phyloP scores from a whole-genome alignment of 2,329 filamentous ascomycete genomes.

The Aspergillus felis region DNA sequence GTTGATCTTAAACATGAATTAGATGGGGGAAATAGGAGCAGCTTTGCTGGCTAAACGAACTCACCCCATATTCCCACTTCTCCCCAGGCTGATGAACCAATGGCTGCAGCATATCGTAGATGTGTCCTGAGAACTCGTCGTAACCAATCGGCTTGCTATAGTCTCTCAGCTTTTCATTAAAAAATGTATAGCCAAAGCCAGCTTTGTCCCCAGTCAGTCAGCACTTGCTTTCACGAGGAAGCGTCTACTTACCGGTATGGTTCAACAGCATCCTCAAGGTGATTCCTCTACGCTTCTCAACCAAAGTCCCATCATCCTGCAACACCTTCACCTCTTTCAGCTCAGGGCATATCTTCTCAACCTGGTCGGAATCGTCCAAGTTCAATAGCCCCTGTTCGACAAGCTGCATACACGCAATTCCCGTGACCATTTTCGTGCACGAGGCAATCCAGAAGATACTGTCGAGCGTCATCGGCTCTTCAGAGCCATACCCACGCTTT shows the following conservation, averaged over 20 bases:
- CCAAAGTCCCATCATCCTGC: constrained; percentile 29
- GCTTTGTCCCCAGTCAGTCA: constrained; percentile 30
- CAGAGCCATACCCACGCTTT: constrained; percentile 39
- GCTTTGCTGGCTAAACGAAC: background rate
- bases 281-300: constrained; percentile 47
- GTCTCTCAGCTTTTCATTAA: constrained; percentile 48
- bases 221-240: background rate
- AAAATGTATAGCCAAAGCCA: constrained; percentile 57
- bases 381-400: constrained; percentile 41
- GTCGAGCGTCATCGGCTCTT: constrained; percentile 56
- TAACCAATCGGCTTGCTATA: constrained; percentile 48
- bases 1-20: constrained; percentile 33
- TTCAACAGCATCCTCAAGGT: constrained; percentile 57
- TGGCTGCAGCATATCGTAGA: constrained; percentile 50
- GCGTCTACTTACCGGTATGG: constrained; percentile 38
- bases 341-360: constrained; percentile 43
- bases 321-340: constrained; percentile 42
- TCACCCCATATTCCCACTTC: constrained; percentile 58
- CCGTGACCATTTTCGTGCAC: constrained; percentile 46
- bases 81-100: constrained; percentile 62
- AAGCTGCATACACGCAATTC: constrained; percentile 47
- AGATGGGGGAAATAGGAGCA: too few relatives aligned
- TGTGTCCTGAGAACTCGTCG: constrained; percentile 56
- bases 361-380: constrained; percentile 39
- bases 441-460: constrained; percentile 58